phyloP scores from a whole-genome alignment of 2,329 filamentous ascomycete genomes.

The Aspergillus transmontanensis region DNA sequence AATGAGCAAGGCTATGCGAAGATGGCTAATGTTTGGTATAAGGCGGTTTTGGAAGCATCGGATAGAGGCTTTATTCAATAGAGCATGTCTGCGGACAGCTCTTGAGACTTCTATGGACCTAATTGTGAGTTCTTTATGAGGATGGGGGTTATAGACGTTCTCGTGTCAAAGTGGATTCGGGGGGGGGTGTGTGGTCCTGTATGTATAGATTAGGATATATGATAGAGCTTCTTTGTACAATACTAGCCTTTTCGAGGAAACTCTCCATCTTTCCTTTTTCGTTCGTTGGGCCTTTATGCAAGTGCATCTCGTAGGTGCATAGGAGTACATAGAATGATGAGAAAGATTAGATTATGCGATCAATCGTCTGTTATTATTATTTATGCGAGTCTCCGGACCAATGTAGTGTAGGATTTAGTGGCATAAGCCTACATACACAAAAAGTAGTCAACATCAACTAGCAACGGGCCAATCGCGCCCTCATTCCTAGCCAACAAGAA shows the following conservation, averaged over 20 bases:
- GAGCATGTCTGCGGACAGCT: background rate
- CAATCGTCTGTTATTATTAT: no score
- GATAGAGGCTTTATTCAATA: background rate
- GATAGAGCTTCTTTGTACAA: background rate
- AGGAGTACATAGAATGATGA: no score
- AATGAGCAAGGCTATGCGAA: constrained; percentile 25
- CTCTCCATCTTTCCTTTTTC: no score
- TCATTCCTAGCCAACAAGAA: background rate
- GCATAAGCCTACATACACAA: background rate
- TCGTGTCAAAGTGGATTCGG: background rate
- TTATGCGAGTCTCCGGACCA: no score
- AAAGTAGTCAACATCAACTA: background rate
- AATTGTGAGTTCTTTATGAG: background rate
- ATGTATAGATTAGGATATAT: background rate
- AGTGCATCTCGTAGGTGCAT: no score
- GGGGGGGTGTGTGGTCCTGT: background rate
- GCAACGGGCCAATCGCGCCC: background rate
- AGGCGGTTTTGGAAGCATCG: constrained; percentile 18
- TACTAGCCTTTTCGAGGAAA: background rate
- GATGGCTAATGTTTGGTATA: constrained; percentile 34
- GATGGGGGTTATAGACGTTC: background rate
- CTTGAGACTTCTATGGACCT: no score
- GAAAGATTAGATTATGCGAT: no score
- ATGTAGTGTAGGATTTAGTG: background rate
- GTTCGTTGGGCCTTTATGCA: no score